Evolutionary conservation across 2,329 filamentous ascomycete genomes (phyloP), one percentile per base, ranked within the genome.

Genomic region (Xylariaceae sp.): DNA sequence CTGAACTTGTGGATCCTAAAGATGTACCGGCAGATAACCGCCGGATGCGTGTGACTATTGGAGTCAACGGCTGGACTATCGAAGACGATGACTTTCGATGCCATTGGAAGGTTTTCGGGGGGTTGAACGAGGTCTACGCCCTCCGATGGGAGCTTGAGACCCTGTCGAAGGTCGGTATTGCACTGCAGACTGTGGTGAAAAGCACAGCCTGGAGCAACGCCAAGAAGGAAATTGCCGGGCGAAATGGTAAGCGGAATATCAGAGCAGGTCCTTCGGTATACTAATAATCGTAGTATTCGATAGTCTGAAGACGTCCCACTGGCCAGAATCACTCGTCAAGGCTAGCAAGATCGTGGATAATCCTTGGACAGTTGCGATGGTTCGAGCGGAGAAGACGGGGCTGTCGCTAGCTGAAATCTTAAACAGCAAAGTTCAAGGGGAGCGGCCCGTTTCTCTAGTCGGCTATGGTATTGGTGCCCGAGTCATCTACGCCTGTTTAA

Each of bases 381-480:
- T 85, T 22, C 81, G 88, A 30, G 85, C 87, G 19, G 88, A 92
- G 63, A 92, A 92, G 69, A 80, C 67, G 66, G 89, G 67, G 63
- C 77, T 62, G 75, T 88, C 76, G 73, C 80, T 95, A 3, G 89
- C 90, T 3, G 89, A 95, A 66, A 88, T 89, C 0, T 72, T 95
- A 45, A 86, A 91, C 62, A 92, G 90, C 69, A 86, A 83, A 54
- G 86, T 88, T 0, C 89, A 92, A 65, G 90, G 90, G 36, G 88
- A 94, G 68, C 78, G 90, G 13, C 86, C 89, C 0, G 87, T 95
- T 1, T 92, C 86, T 0, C 72, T 95, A 1, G 78, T 95, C 18
- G 90, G 89, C 0, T 95, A 92, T 68, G 92, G 88, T 1, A 76
- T 94, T 1, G 90, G 90, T 7, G 88, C 89, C 3, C 79, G 88